Conservation (phyloP, 352 stramenopile species). For the Globisporangium abappressorium region DNA sequence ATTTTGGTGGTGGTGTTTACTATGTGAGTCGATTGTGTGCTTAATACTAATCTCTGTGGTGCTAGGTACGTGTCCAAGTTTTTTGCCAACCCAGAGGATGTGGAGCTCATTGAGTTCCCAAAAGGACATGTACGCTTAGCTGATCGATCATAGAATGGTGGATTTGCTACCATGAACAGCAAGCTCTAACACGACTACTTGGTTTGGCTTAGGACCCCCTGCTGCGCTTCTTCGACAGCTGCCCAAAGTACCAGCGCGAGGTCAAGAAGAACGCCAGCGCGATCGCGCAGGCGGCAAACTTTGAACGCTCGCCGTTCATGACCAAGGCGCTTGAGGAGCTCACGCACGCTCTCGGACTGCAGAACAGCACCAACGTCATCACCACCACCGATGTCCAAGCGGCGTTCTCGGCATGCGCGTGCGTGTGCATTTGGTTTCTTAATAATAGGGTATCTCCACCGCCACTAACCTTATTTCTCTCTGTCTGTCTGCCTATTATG, state of each 20-base stretch:
- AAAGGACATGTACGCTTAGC: slow-evolving; percentile 8
- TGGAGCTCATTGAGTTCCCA: slow-evolving; percentile 51
- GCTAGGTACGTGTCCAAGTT: slow-evolving; percentile 53
- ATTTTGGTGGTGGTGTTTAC: background rate
- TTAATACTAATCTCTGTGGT: background rate
- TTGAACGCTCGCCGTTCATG: slow-evolving; percentile 34
- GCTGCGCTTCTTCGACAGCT: slow-evolving; percentile 71
- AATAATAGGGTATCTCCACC: background rate
- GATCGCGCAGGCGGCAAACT: slow-evolving; percentile 36
- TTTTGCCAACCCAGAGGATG: slow-evolving; percentile 49
- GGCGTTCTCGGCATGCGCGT: slow-evolving; percentile 64
- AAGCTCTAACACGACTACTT: background rate
- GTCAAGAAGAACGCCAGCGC: slow-evolving; percentile 56
- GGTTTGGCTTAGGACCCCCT: slow-evolving; percentile 33
- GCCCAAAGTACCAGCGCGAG: slow-evolving; percentile 46
- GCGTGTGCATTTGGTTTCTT: slow-evolving; percentile 17
- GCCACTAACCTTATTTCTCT: background rate
- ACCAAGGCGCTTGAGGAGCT: slow-evolving; percentile 27
- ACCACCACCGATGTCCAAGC: slow-evolving; percentile 39
- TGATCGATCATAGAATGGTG: background rate
- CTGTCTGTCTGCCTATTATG: background rate
- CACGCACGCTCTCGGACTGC: slow-evolving; percentile 36
- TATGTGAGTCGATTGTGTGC: background rate
- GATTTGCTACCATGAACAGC: no score
- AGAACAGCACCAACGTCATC: slow-evolving; percentile 21